These are phyloP conservation scores for Leccinellum rugosiceps DNA, from an alignment of 768 basidiomycete species.

Conservation along the genomic window DNA sequence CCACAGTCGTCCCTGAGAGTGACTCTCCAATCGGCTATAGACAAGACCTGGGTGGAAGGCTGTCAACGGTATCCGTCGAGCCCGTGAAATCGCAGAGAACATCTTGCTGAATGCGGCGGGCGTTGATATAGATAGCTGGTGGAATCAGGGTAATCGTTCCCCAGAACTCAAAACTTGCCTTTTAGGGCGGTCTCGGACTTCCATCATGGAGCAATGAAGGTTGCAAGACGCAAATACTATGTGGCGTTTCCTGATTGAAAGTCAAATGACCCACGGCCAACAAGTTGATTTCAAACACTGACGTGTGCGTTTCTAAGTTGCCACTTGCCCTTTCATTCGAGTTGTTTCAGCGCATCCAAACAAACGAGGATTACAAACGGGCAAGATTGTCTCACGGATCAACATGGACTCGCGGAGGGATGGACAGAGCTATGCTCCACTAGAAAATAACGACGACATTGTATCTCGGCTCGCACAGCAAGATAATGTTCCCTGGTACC, in stretches of 20 bases:
- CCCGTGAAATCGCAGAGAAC: too few species aligned
- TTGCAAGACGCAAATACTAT: too few species aligned
- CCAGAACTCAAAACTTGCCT: too few species aligned
- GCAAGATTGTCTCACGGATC: not conserved
- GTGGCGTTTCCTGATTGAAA: not conserved
- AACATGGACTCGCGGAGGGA: not conserved
- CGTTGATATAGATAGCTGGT: too few species aligned
- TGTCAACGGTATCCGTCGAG: too few species aligned
- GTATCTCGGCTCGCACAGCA: not conserved
- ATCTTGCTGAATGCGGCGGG: too few species aligned
- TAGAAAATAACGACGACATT: not conserved
- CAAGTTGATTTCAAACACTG: not conserved
- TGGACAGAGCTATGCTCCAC: not conserved
- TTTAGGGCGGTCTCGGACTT: too few species aligned
- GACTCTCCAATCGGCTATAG: too few species aligned
- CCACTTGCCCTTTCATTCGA: not conserved
- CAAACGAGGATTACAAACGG: not conserved
- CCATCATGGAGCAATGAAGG: too few species aligned
- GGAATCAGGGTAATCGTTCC: too few species aligned
- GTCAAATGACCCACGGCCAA: not conserved
- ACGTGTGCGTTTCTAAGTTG: not conserved
- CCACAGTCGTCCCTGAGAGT: not conserved
- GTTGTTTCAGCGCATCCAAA: not conserved
- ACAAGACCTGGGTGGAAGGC: too few species aligned
- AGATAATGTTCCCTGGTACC: conserved; percentile 42